phyloP scores from a whole-genome alignment of 306 rosid species.

The Ammopiptanthus mongolicus region DNA sequence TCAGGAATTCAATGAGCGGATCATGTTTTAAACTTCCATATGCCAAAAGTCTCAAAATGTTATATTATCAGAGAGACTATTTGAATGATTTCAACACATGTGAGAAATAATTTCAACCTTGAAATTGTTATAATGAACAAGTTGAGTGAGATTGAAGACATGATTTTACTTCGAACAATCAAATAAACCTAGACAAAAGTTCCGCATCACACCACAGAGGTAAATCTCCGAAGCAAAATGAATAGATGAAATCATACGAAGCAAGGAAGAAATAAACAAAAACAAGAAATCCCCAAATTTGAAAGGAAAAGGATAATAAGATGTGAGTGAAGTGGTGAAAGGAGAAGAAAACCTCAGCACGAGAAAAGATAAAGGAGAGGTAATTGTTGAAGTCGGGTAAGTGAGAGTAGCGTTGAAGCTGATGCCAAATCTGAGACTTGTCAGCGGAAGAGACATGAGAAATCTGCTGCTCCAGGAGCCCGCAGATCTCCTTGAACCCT shows the following conservation, averaged over 20 bases:
- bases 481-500: conserved; percentile 93
- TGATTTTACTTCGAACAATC: too few relatives aligned
- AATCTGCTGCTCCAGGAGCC: conserved; percentile 91
- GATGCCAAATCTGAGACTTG: conserved; percentile 99
- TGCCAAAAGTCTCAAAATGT: background rate
- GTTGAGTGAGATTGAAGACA: too few relatives aligned
- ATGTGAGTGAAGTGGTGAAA: too few relatives aligned
- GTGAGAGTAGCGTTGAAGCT: conserved; percentile 80
- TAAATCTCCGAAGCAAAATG: background rate
- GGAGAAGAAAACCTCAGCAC: conserved; percentile 56
- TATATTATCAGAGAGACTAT: background rate
- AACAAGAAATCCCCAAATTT: background rate
- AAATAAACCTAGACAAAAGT: background rate
- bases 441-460: conserved; percentile 81
- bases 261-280: background rate
- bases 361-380: conserved; percentile 86
- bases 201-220: background rate
- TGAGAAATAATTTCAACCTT: background rate
- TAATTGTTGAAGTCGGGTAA: conserved; percentile 94
- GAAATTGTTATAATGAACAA: background rate
- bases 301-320: background rate
- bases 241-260: background rate
- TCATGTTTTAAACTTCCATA: background rate
- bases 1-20: background rate
- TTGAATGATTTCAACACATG: background rate